Evolutionary conservation across 2,329 filamentous ascomycete species (phyloP), one percentile per base, ranked within the genome.

Genomic region (Penicillium thymicola): DNA sequence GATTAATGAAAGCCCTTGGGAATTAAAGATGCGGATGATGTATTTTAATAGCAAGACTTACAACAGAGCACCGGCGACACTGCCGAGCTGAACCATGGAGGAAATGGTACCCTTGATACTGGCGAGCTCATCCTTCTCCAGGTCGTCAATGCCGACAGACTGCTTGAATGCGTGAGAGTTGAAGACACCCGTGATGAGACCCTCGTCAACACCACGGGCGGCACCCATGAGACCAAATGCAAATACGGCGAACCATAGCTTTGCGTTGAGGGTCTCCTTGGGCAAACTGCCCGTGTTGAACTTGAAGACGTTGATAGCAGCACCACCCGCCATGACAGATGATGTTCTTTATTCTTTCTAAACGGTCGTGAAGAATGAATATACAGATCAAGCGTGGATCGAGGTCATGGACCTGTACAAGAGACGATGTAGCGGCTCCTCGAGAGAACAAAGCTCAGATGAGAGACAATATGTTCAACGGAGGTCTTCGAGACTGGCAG

Each of bases 71-170:
- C 88, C 88, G 7, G 77, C 83, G 40, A 90, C 86, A 37, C 82
- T 87, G 23, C 88, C 88, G 65, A 90, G 82, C 72, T 90, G 88
- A 0, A 90, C 88, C 88, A 90, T 90, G 51, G 86, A 83, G 5
- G 87, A 87, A 58, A 90, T 86, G 70, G 90, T 90, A 65, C 83
- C 84, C 74, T 87, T 84, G 72, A 86, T 82, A 70, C 87, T 82
- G 54, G 86, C 84, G 18, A 54, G 43, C 14, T 54, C 55, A 36
- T 8, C 34, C n/a, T 49, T 32, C 4, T 13, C 21, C 5, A 58
- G 44, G 41, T 55, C 45, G 13, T 54, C 55, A 40, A 58, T 58
- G 10, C 55, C 51, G 21, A 88, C 85, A 37, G 76, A 76, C 1
- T 67, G 59, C 62, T 84, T 78, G 72, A 88, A 88, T 51, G 83